Conservation (phyloP, 371 early-diverging fungal genomes). For the Choanephora cucurbitarum region DNA sequence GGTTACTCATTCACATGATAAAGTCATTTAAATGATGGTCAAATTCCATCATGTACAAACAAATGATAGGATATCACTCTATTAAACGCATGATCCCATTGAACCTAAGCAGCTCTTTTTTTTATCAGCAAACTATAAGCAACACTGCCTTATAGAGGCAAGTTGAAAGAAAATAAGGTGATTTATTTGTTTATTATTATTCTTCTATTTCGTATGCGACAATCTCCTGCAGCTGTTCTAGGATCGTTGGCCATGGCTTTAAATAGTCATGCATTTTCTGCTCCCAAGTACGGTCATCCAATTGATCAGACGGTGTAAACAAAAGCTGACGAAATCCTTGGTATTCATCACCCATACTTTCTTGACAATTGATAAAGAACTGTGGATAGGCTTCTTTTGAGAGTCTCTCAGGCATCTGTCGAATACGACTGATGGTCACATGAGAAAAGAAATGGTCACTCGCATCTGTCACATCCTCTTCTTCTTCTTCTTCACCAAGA, state of each 20-base stretch:
- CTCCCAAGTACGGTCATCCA: conserved; percentile 52
- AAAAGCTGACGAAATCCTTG: conserved; percentile 23
- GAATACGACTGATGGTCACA: conserved; percentile 47
- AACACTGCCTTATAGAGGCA: too few species aligned
- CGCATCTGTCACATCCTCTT: conserved; percentile 8
- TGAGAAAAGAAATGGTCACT: conserved; percentile 33
- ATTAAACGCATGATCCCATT: too few species aligned
- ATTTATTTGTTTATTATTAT: conserved; percentile 2
- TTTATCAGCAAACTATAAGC: too few species aligned
- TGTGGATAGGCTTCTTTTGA: conserved; percentile 57
- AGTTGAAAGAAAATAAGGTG: not conserved
- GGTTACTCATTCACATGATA: too few species aligned
- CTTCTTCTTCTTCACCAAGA: conserved; percentile 27
- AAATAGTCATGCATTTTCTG: conserved; percentile 42
- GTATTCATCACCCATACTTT: conserved; percentile 22
- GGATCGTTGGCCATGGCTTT: conserved; percentile 42
- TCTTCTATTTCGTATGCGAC: conserved; percentile 56
- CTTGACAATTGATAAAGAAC: conserved; percentile 51
- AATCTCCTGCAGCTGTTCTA: conserved; percentile 59
- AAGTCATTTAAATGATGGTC: too few species aligned
- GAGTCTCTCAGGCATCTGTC: conserved; percentile 38
- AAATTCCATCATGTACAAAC: too few species aligned
- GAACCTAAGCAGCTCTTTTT: too few species aligned
- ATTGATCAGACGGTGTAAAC: conserved; percentile 4
- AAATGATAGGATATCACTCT: too few species aligned